A percentile compares a stretch with the other conserved stretches of the same genome.
phyloP scores from a whole-genome alignment of 2,329 filamentous ascomycete genomes.

The Harringtonia aguacate region DNA sequence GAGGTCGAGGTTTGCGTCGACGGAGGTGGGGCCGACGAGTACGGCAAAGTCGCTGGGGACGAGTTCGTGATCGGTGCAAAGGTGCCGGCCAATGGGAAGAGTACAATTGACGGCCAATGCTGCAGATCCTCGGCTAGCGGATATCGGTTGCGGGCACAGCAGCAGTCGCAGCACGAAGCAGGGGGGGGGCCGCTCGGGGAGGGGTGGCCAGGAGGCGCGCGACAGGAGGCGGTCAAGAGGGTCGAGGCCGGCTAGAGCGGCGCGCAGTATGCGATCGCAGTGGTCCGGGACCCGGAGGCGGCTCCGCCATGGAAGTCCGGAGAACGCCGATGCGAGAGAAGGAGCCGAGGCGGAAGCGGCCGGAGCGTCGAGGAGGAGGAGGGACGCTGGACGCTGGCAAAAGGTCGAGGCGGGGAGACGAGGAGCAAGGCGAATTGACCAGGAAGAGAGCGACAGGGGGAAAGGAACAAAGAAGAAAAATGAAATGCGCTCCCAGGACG shows the following conservation, averaged over 20 bases:
- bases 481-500: too few species aligned
- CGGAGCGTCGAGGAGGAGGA: not conserved
- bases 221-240: too few species aligned
- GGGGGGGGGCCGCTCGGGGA: not conserved
- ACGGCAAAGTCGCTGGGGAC: not conserved
- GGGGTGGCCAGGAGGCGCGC: too few species aligned
- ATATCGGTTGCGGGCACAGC: not conserved
- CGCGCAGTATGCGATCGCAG: too few species aligned
- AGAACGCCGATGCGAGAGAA: too few species aligned
- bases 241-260: too few species aligned
- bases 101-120: not conserved
- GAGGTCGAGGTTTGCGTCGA: too few species aligned
- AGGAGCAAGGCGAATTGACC: not conserved
- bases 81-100: not conserved
- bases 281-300: slow-evolving; percentile 1
- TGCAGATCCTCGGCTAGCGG: slow-evolving; percentile 3
- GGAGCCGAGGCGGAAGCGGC: too few species aligned
- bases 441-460: too few species aligned
- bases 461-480: not conserved
- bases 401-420: not conserved
- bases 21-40: too few species aligned
- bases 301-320: slow-evolving; percentile 3
- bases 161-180: too few species aligned
- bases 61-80: not conserved
- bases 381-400: too few species aligned